A percentile compares a stretch with the other conserved stretches of the same genome.
Evolutionary conservation across 768 basidiomycete species (phyloP).

Genomic region (Boletus fagicola): DNA sequence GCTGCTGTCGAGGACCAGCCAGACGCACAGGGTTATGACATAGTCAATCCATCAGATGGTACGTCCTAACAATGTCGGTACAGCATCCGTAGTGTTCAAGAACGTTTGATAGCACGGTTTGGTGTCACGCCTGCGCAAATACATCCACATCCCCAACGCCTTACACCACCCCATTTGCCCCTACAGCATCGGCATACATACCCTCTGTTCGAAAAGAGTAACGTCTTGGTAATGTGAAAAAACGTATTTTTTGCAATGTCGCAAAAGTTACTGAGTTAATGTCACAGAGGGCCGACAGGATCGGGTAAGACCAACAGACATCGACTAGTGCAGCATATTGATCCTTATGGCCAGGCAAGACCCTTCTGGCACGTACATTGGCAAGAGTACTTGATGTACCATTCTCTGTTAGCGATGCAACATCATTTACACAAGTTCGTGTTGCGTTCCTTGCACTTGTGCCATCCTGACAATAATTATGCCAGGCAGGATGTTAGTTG

Average conservation of each 20-base stretch:
- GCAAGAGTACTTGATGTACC: slow-evolving; percentile 90
- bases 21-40: slow-evolving; percentile 29
- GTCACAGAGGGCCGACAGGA: slow-evolving; percentile 74
- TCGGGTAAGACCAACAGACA: slow-evolving; percentile 54
- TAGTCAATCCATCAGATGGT: slow-evolving; percentile 29
- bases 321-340: neutral
- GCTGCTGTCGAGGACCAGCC: slow-evolving; percentile 44
- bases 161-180: slow-evolving; percentile 34
- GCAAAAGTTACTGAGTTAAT: slow-evolving; percentile 6
- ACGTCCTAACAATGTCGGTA: slow-evolving; percentile 6
- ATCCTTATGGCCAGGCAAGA: slow-evolving; percentile 61
- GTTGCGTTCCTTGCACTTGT: neutral
- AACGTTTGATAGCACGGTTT: slow-evolving; percentile 29
- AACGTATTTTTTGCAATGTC: slow-evolving; percentile 1
- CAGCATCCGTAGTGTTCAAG: neutral
- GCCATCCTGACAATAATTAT: slow-evolving; percentile 12
- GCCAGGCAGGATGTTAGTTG: slow-evolving; percentile 68
- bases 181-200: slow-evolving; percentile 42
- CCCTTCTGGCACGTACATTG: slow-evolving; percentile 85
- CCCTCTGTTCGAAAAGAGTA: slow-evolving; percentile 89
- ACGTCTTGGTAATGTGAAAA: slow-evolving; percentile 84
- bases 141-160: slow-evolving; percentile 53
- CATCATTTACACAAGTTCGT: slow-evolving; percentile 84
- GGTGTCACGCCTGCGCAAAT: slow-evolving; percentile 58
- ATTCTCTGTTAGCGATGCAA: slow-evolving; percentile 92